These are phyloP conservation scores for Sorghum bicolor DNA, from an alignment of 176 grass and related monocot genomes.

Conservation along the genomic window Sorghum_bicolor_NCBIv3 NC_012872.2:58065501-58066000, in stretches of 20 bases:
- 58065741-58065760: conserved; percentile 30
- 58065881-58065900: conserved; percentile 48
- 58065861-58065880: conserved; percentile 58
- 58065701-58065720: conserved; percentile 14
- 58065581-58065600: not conserved
- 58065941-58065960: not conserved
- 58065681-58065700: conserved; percentile 12
- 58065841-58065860: conserved; percentile 56
- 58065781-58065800: conserved; percentile 62
- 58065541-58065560: not conserved
- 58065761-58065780: conserved; percentile 62
- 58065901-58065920: conserved; percentile 60
- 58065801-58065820: conserved; percentile 52
- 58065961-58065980: not conserved
- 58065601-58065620: not conserved
- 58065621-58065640: not conserved
- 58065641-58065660: not conserved
- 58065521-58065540: not conserved
- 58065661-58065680: conserved; percentile 25
- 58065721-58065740: conserved; percentile 26
- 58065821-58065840: conserved; percentile 51
- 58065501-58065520: not conserved
- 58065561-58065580: not conserved
- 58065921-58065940: not conserved
- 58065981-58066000: not conserved